Evolutionary conservation across 2,329 filamentous ascomycete species (phyloP).

Genomic region (Penicillium crustosum): DNA sequence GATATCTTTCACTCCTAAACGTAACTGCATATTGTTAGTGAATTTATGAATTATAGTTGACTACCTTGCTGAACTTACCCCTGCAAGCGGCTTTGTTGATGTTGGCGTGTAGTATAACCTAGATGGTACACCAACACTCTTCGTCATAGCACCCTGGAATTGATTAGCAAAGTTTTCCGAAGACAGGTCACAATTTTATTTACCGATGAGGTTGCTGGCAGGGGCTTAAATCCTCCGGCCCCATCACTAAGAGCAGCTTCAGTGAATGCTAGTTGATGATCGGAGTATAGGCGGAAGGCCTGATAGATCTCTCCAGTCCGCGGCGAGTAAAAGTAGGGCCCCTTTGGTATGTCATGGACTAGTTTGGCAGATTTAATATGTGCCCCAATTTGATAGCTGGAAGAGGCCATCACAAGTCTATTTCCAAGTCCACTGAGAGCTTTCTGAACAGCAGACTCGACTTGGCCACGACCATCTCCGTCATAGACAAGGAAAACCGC

Average conservation of each 20-base stretch:
- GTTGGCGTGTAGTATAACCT: conserved; percentile 59
- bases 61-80: conserved; percentile 39
- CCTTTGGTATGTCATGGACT: conserved; percentile 38
- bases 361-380: neutral
- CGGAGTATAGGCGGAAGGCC: conserved; percentile 53
- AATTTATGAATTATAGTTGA: neutral
- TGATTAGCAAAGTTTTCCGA: neutral
- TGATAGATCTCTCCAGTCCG: conserved; percentile 48
- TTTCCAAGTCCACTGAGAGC: neutral
- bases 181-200: neutral
- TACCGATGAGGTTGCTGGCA: conserved; percentile 16
- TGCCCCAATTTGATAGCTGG: neutral
- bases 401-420: conserved; percentile 4
- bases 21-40: conserved; percentile 19
- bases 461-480: neutral
- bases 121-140: conserved; percentile 57
- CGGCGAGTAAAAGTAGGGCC: conserved; percentile 52
- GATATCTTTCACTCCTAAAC: conserved; percentile 64
- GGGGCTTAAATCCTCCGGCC: conserved; percentile 15
- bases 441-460: neutral
- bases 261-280: conserved; percentile 52
- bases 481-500: conserved; percentile 7
- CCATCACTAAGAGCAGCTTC: conserved; percentile 43
- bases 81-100: conserved; percentile 57
- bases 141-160: conserved; percentile 25